phyloP scores from a whole-genome alignment of 306 rosid genomes.

The Castanea mollissima region DNA sequence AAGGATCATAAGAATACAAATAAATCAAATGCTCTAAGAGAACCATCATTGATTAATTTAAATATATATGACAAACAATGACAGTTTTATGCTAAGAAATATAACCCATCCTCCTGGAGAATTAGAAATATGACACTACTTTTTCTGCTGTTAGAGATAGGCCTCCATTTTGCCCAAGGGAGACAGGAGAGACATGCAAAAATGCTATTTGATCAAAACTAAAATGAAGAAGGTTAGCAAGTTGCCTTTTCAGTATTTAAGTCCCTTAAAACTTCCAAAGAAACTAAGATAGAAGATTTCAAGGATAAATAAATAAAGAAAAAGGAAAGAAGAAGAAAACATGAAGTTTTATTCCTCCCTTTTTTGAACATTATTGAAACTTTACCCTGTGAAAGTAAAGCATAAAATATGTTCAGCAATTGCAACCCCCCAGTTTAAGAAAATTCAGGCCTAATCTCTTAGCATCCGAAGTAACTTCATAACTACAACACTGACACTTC shows the following conservation, averaged over 20 bases:
- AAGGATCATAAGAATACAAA: too few species aligned
- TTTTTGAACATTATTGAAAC: too few species aligned
- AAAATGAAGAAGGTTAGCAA: neutral
- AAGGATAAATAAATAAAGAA: too few species aligned
- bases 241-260: neutral
- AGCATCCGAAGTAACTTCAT: neutral
- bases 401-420: neutral
- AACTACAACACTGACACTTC: neutral
- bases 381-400: too few species aligned
- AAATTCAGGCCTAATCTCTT: neutral
- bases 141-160: neutral
- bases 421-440: neutral
- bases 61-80: neutral
- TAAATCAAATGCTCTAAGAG: too few species aligned
- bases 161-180: too few species aligned
- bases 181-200: too few species aligned
- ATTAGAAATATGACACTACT: neutral
- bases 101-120: neutral
- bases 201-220: neutral
- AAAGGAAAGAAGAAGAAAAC: too few species aligned
- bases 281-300: too few species aligned
- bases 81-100: neutral
- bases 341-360: too few species aligned
- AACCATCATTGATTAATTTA: neutral
- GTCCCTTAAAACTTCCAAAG: too few species aligned